Evolutionary conservation across 768 basidiomycete species (phyloP), one percentile per base, ranked within the genome.

Genomic region (Mycena polygramma): DNA sequence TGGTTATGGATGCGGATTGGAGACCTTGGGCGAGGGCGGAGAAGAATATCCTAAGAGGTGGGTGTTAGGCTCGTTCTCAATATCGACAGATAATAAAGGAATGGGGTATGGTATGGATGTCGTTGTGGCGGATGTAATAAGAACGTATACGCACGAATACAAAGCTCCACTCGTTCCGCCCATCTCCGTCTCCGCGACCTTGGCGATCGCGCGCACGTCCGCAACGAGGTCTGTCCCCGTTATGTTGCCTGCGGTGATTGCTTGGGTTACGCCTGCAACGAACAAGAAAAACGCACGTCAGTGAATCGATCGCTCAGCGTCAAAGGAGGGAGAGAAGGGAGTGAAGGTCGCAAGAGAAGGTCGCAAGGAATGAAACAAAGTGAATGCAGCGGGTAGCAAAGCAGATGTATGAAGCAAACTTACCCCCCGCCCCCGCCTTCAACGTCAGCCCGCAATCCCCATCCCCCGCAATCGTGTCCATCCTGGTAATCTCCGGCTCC

Each of bases 391-490:
- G n/a, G n/a, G n/a, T n/a, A n/a, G n/a, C n/a, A n/a, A n/a, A n/a
- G n/a, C n/a, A n/a, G n/a, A n/a, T n/a, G n/a, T n/a, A n/a, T n/a
- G n/a, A n/a, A n/a, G n/a, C n/a, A n/a, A n/a, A n/a, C n/a, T n/a
- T n/a, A n/a, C 92, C 91, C 76, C 89, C 85, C 37, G 93, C 92
- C 43, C 97, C 97, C 11, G 90, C 89, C 82, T 87, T 87, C 43
- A 89, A 79, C 11, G 87, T 88, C 13, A 88, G 80, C 17, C 88
- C 88, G 67, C 86, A 88, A 72, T 89, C 88, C 7, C 97, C 97
- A 76, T 99, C 97, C 30, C 97, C 97, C 2, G 94, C 94, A 62
- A 98, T 92, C 66, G 88, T 91, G 79, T 99, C 97, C 90, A 95
- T 93, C 22, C 87, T 82, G 17, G 97, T 98, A 70, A 99, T 95